Base-by-base conservation (phyloP, 169 alveolate species). In the Plasmodium coatneyi region DNA sequence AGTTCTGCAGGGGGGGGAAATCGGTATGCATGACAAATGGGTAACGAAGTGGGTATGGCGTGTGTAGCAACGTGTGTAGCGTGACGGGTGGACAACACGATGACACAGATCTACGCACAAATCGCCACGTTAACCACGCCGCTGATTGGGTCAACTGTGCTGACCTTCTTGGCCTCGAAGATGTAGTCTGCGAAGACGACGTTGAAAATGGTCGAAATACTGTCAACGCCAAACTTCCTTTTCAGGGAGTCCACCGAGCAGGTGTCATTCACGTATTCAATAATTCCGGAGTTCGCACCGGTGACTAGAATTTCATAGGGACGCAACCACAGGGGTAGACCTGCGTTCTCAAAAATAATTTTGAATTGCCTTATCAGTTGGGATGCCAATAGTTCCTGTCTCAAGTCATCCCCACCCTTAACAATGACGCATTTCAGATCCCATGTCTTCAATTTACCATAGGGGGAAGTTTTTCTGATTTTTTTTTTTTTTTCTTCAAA, bases 331-430 rank as follows among this genome's bases (percentile, higher is more conserved):
- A 98, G 96, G 9, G 99, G 99, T 28, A 97, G 92, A 12, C 97
- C 96, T 46, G 98, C 98, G 87, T 96, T 97, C 28, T 80, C 95
- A 80, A 98, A 98, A 7, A 99, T 98, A 74, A 96, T 93, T 71
- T 97, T 97, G 95, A 98, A 97, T 79, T 96, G 98, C 78, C 95
- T 96, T 30, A 99, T 97, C 74, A 99, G 92, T 95, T 99, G 99
- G 92, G 98, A 97, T 71, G 99, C 99, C 93, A 99, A 96, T 49
- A 97, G 84, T 92, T 99, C 99, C 91, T 98, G 99, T 32, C 99
- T 83, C 43, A 99, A 96, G 92, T 99, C 99, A 92, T 99, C 99
- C 22, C 99, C 99, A 1, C 99, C 99, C 92, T 99, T 99, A 28
- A 98, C 98, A 52, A 99, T 96, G 28, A 98, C 96, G 32, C 98